Evolutionary conservation across 2,329 filamentous ascomycete genomes (phyloP), one percentile per base, ranked within the genome.

Genomic region (Xylaria sp.): DNA sequence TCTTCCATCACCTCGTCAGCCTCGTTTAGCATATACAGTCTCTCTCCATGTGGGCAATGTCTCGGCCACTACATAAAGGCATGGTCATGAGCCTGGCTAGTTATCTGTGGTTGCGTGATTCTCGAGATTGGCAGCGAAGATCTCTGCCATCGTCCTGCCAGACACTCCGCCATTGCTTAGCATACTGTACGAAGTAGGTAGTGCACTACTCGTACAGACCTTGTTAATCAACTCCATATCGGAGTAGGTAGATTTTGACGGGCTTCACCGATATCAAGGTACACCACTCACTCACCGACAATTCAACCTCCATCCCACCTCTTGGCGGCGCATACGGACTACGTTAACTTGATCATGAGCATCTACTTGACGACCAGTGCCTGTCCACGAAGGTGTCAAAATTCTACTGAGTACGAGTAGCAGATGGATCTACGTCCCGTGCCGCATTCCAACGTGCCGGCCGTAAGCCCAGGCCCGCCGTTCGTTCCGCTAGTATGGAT

Each of bases 71-170:
- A n/a, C 34, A 37, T 49, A 46, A 13, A 47, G 50, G 23, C 37
- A 57, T 34, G 47, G 54, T 57, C 59, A 63, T 63, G 62, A 60
- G 62, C 60, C 62, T 60, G 54, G 47, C 53, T 46, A 34, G 18
- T 46, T 30, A 35, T 37, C 54, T 47, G 53, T 42, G 46, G 34
- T 30, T 30, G 23, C 23, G 23, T 30, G 23, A 9, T 54, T 50
- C 19, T 18, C 44, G 8, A 30, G 19, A 19, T 19, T 61, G 59
- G 56, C 59, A 59, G 59, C 52, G 55, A 57, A 55, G 54, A n/a
- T 16, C 13, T 46, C 16, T n/a, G 55, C 55, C 54, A 55, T 61
- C 49, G 37, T 19, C 23, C 19, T 55, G 54, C 58, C 61, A 5
- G 6, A 13, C 5, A n/a, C 42, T 46, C 42, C n/a, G 42, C 13